Evolutionary conservation across 2,329 filamentous ascomycete species (phyloP).

Genomic region (Pyrenochaeta sp.): DNA sequence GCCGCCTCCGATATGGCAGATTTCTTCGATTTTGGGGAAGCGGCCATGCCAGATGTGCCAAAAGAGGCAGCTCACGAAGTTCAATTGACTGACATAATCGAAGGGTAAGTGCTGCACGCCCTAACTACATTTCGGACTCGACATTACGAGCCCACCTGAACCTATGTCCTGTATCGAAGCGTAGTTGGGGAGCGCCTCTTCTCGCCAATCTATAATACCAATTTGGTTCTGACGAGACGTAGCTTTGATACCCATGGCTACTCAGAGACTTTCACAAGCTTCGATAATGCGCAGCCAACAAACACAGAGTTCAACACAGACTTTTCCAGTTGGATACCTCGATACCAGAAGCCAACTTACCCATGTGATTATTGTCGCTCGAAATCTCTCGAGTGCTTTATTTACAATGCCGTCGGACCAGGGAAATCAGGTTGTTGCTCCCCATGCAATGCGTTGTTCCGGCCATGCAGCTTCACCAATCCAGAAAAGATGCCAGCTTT

Average conservation of each 20-base stretch:
- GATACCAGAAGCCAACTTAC: conserved; percentile 55
- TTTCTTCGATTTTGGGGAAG: conserved; percentile 52
- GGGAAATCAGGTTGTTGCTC: conserved; percentile 57
- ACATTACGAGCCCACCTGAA: too few species aligned
- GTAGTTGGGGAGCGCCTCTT: too few species aligned
- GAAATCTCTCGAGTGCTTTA: conserved; percentile 57
- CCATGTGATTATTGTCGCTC: conserved; percentile 60
- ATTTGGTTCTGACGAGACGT: conserved; percentile 9
- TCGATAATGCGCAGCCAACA: conserved; percentile 10
- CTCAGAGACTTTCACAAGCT: conserved; percentile 9
- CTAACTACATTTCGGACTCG: background rate
- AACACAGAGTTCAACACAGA: conserved; percentile 49
- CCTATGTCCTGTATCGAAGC: too few species aligned
- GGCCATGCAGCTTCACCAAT: conserved; percentile 58
- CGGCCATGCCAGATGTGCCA: conserved; percentile 39
- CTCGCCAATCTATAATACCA: background rate
- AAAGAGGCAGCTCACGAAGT: conserved; percentile 14
- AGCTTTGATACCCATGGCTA: conserved; percentile 9
- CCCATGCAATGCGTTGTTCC: conserved; percentile 58
- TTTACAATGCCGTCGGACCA: conserved; percentile 49
- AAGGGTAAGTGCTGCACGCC: conserved; percentile 21
- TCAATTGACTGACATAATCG: conserved; percentile 4
- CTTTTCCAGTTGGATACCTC: conserved; percentile 57
- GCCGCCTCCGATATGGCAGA: conserved; percentile 43
- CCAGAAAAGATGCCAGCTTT: conserved; percentile 38